Evolutionary conservation across 2,329 filamentous ascomycete species (phyloP).

Genomic region (Colletotrichum somersetense): DNA sequence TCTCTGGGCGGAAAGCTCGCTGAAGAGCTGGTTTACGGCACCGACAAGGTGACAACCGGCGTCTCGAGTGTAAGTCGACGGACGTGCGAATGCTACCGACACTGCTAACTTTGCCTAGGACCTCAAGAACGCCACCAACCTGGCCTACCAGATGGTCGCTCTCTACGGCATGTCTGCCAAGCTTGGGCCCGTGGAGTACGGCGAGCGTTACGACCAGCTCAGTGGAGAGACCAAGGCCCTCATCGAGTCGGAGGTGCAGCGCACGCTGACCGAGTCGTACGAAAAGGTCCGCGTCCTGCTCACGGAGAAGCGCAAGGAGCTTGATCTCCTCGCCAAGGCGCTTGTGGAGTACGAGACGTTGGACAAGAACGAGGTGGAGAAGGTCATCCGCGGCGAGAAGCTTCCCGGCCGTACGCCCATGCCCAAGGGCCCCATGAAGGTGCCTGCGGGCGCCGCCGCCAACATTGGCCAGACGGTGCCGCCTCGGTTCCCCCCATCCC

Average conservation of each 20-base stretch:
- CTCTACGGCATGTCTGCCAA: conserved; percentile 88
- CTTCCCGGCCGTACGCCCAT: conserved; percentile 77
- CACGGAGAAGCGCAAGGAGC: conserved; percentile 80
- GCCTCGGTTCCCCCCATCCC: conserved; percentile 20
- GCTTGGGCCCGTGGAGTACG: conserved; percentile 91
- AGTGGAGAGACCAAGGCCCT: conserved; percentile 87
- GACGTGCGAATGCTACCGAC: background rate
- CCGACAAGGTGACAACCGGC: conserved; percentile 92
- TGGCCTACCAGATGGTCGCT: conserved; percentile 91
- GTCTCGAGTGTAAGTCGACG: conserved; percentile 76
- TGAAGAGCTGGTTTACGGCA: conserved; percentile 91
- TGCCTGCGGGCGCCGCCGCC: conserved; percentile 46
- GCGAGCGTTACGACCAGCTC: conserved; percentile 82
- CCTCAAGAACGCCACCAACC: conserved; percentile 82
- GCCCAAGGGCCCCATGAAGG: conserved; percentile 62
- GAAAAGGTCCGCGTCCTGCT: conserved; percentile 79
- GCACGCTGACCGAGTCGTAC: conserved; percentile 84
- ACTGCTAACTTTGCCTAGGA: conserved; percentile 69
- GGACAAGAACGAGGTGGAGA: conserved; percentile 88
- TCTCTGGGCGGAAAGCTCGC: conserved; percentile 89
- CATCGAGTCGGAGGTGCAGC: conserved; percentile 90
- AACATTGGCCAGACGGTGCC: conserved; percentile 15
- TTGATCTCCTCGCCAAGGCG: conserved; percentile 89
- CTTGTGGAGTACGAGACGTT: conserved; percentile 95
- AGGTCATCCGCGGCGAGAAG: conserved; percentile 88